Evolutionary conservation across 306 rosid species (phyloP).

Genomic region (Luffa acutangula): DNA sequence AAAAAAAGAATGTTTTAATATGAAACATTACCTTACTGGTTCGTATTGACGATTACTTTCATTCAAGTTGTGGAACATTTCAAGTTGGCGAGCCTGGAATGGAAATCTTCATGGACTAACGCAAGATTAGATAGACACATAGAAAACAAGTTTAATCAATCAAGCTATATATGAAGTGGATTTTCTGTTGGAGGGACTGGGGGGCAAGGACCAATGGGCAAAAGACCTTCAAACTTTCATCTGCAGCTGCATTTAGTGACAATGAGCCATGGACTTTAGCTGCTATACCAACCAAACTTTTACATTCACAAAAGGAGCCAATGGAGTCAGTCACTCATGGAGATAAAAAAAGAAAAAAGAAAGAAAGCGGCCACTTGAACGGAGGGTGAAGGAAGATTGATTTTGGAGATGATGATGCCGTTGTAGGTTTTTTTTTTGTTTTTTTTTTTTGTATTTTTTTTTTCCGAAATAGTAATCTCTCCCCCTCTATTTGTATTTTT

Average conservation of each 20-base stretch:
- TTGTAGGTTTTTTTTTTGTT: too few relatives aligned
- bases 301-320: neutral
- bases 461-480: too few relatives aligned
- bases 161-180: neutral
- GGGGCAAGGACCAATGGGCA: neutral
- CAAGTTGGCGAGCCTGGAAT: neutral
- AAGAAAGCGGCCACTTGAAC: too few relatives aligned
- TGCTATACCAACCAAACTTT: too few relatives aligned
- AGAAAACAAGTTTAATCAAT: neutral
- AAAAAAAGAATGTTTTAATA: neutral
- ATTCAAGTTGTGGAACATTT: neutral
- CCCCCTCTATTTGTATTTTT: too few relatives aligned
- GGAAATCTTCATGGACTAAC: neutral
- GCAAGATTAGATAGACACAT: neutral
- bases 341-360: too few relatives aligned
- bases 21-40: neutral
- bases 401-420: too few relatives aligned
- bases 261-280: neutral
- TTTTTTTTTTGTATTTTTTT: too few relatives aligned
- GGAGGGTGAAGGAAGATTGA: too few relatives aligned
- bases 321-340: too few relatives aligned
- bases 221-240: neutral
- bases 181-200: neutral
- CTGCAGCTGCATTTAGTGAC: neutral
- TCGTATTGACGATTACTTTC: neutral